A percentile compares a stretch with the other conserved stretches of the same genome.
phyloP scores from a whole-genome alignment of 2,329 filamentous ascomycete species.

The Apiospora saccharicola region DNA sequence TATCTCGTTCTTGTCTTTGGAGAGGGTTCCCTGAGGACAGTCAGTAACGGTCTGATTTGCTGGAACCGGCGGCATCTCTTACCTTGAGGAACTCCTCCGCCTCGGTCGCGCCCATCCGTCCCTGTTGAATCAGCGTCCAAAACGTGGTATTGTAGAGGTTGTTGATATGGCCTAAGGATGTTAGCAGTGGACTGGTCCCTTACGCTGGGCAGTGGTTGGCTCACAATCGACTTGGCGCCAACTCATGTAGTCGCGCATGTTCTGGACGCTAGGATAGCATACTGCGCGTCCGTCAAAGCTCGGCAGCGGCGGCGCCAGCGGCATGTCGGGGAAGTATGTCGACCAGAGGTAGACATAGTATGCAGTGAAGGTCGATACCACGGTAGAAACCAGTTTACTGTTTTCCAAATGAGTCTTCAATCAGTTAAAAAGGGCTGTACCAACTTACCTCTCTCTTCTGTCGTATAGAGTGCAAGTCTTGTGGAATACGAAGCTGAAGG shows the following conservation, averaged over 20 bases:
- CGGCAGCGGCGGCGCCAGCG: conserved; percentile 77
- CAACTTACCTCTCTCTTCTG: conserved; percentile 73
- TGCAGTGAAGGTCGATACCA: conserved; percentile 92
- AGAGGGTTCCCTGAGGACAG: conserved; percentile 73
- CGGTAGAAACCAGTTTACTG: conserved; percentile 89
- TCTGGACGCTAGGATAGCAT: conserved; percentile 81
- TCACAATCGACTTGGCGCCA: conserved; percentile 97
- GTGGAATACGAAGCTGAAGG: conserved; percentile 82
- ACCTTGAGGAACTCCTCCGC: conserved; percentile 84
- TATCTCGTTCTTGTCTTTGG: conserved; percentile 94
- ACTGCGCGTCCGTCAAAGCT: conserved; percentile 94
- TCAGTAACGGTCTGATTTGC: conserved; percentile 31
- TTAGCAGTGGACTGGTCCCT: conserved; percentile 23
- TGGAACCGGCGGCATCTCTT: conserved; percentile 34
- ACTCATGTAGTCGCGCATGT: conserved; percentile 92
- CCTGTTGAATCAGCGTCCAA: conserved; percentile 84
- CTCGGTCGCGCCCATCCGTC: conserved; percentile 76
- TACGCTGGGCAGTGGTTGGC: conserved; percentile 39
- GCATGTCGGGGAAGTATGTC: conserved; percentile 73
- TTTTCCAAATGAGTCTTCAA: neutral
- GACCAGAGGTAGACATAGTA: conserved; percentile 88
- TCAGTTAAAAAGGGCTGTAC: neutral
- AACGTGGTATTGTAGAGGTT: conserved; percentile 98
- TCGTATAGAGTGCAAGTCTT: conserved; percentile 86
- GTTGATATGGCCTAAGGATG: conserved; percentile 83